A percentile compares a stretch with the other conserved stretches of the same genome.
Conservation (phyloP, 257 asterid species). For the Coffea eugenioides region DNA sequence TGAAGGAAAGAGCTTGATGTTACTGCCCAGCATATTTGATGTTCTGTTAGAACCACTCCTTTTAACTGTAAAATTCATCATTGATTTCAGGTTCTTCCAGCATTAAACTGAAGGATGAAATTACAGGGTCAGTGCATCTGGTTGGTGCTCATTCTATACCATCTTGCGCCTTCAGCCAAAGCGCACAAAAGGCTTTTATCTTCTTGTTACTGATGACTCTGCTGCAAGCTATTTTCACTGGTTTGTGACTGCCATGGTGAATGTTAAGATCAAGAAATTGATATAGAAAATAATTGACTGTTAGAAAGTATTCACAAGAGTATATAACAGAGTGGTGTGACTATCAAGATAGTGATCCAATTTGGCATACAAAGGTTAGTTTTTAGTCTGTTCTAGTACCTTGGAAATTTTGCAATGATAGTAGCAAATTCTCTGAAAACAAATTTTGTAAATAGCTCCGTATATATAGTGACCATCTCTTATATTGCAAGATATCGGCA, state of each 20-base stretch:
- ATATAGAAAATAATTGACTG: slow-evolving; percentile 6
- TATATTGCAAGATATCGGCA: not conserved
- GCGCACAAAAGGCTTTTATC: slow-evolving; percentile 25
- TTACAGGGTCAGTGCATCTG: slow-evolving; percentile 98
- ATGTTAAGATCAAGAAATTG: slow-evolving; percentile 1
- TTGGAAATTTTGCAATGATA: slow-evolving; percentile 7
- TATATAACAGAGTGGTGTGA: slow-evolving; percentile 2
- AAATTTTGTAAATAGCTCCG: not conserved
- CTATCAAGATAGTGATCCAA: not conserved
- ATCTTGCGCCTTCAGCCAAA: slow-evolving; percentile 35
- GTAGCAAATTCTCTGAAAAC: not conserved
- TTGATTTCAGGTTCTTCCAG: slow-evolving; percentile 78
- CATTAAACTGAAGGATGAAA: slow-evolving; percentile 87
- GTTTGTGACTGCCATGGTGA: slow-evolving; percentile 30
- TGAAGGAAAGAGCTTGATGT: not conserved
- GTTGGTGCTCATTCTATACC: slow-evolving; percentile 85
- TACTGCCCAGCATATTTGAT: not conserved
- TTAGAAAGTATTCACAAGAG: not conserved
- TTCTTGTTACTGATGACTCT: slow-evolving; percentile 42
- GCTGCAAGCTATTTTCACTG: slow-evolving; percentile 38
- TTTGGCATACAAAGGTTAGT: slow-evolving; percentile 8
- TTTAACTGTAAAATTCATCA: not conserved
- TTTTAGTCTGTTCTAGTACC: not conserved
- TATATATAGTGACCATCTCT: not conserved
- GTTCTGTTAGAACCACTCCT: not conserved